phyloP scores from a whole-genome alignment of 768 basidiomycete species.

The Hortiboletus flavorubellus region DNA sequence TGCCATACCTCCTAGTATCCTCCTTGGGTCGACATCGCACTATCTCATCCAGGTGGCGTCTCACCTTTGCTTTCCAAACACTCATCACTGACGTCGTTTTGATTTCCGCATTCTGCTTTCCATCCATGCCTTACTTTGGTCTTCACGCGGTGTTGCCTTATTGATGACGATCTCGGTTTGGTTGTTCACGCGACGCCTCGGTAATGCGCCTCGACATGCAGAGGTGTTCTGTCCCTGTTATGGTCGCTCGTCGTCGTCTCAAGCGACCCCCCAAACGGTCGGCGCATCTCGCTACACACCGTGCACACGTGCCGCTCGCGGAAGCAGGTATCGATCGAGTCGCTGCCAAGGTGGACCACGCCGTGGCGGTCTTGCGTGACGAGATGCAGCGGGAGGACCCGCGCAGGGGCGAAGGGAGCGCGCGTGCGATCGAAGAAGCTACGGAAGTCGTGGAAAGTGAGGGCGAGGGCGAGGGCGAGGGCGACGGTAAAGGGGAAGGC shows the following conservation, averaged over 20 bases:
- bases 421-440: constrained; percentile 19
- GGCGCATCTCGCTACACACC: constrained; percentile 78
- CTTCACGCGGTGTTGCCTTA: not conserved
- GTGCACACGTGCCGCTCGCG: constrained; percentile 80
- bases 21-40: constrained; percentile 93
- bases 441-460: constrained; percentile 28
- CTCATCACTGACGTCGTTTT: not conserved
- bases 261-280: constrained; percentile 81
- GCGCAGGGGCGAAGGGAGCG: constrained; percentile 15
- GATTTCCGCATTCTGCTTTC: not conserved
- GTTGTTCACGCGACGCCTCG: not conserved
- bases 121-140: not conserved
- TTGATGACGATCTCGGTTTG: not conserved
- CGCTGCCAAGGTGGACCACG: constrained; percentile 79
- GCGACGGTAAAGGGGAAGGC: constrained; percentile 15
- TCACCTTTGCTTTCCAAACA: not conserved
- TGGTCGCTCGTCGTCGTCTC: constrained; percentile 91
- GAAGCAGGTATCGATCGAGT: constrained; percentile 85
- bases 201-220: constrained; percentile 26
- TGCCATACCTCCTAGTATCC: constrained; percentile 50
- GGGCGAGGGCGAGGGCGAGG: constrained; percentile 26
- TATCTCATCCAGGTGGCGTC: constrained; percentile 76
- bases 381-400: constrained; percentile 71
- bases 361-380: constrained; percentile 77
- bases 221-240: constrained; percentile 94